Percentiles rank a stretch among this genome's conserved stretches.
Evolutionary conservation across 768 basidiomycete genomes (phyloP).

Genomic region (Neoboletus subvelutipes): DNA sequence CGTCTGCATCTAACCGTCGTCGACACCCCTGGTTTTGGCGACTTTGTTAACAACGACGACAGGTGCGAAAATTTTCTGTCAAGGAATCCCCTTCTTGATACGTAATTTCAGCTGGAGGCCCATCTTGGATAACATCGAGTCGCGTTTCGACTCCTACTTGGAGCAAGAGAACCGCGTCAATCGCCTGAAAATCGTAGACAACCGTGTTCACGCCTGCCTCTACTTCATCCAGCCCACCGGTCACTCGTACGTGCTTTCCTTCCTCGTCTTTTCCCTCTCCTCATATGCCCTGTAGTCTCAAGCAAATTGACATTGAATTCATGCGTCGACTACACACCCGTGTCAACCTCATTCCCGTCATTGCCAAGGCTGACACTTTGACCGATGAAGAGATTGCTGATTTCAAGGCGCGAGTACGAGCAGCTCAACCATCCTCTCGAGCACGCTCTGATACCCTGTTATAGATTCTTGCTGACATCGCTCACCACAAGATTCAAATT

Average conservation of each 20-base stretch:
- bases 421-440: not conserved
- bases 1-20: constrained; percentile 97
- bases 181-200: constrained; percentile 89
- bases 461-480: constrained; percentile 90
- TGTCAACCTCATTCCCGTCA: constrained; percentile 98
- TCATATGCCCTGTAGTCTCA: constrained; percentile 57
- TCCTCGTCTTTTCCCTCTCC: too few species aligned
- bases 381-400: constrained; percentile 92
- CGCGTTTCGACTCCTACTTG: constrained; percentile 94
- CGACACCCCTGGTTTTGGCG: constrained; percentile 98
- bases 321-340: constrained; percentile 97
- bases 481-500: constrained; percentile 93
- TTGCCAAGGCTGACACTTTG: constrained; percentile 97
- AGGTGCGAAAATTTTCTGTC: constrained; percentile 53
- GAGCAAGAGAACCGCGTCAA: constrained; percentile 99
- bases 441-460: constrained; percentile 2
- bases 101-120: constrained; percentile 82
- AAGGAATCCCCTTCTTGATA: constrained; percentile 15
- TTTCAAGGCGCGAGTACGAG: constrained; percentile 87
- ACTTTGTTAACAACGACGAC: constrained; percentile 99
- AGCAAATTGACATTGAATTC: constrained; percentile 98
- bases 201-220: constrained; percentile 96
- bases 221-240: constrained; percentile 99
- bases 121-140: constrained; percentile 96
- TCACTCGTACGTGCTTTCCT: constrained; percentile 69